phyloP scores from a whole-genome alignment of 2,329 filamentous ascomycete genomes.

The Calonectria honghensis region DNA sequence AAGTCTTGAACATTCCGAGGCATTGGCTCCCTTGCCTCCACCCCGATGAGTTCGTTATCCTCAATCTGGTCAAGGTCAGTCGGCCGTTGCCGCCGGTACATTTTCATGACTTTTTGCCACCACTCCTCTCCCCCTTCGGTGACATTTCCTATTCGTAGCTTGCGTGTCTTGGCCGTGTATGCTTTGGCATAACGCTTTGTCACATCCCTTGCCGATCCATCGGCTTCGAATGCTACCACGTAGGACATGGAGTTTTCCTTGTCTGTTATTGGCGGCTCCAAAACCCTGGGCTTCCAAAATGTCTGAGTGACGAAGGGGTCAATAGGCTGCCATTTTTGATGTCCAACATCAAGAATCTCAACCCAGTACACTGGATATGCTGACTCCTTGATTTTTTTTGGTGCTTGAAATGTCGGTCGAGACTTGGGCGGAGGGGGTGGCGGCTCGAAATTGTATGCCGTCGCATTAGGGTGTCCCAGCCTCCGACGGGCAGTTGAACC shows the following conservation, averaged over 20 bases:
- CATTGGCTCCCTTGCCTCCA: constrained; percentile 86
- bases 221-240: constrained; percentile 88
- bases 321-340: constrained; percentile 93
- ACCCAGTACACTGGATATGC: constrained; percentile 94
- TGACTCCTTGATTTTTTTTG: constrained; percentile 78
- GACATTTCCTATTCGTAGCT: constrained; percentile 82
- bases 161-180: constrained; percentile 92
- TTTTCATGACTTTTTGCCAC: constrained; percentile 72
- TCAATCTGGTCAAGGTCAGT: constrained; percentile 89
- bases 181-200: constrained; percentile 91
- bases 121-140: constrained; percentile 69
- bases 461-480: constrained; percentile 72
- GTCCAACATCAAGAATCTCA: constrained; percentile 88
- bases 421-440: constrained; percentile 61
- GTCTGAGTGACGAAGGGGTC: constrained; percentile 88
- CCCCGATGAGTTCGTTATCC: constrained; percentile 82
- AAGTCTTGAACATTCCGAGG: constrained; percentile 91
- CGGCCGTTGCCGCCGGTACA: constrained; percentile 64
- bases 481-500: constrained; percentile 66
- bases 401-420: constrained; percentile 58
- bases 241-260: constrained; percentile 86
- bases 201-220: constrained; percentile 87
- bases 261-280: constrained; percentile 90
- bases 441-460: constrained; percentile 71
- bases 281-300: constrained; percentile 82